A percentile compares a stretch with the other conserved stretches of the same genome.
These are phyloP conservation scores for Trichophyton simii DNA, from an alignment of 2,329 filamentous ascomycete species.

Conservation along the genomic window DNA sequence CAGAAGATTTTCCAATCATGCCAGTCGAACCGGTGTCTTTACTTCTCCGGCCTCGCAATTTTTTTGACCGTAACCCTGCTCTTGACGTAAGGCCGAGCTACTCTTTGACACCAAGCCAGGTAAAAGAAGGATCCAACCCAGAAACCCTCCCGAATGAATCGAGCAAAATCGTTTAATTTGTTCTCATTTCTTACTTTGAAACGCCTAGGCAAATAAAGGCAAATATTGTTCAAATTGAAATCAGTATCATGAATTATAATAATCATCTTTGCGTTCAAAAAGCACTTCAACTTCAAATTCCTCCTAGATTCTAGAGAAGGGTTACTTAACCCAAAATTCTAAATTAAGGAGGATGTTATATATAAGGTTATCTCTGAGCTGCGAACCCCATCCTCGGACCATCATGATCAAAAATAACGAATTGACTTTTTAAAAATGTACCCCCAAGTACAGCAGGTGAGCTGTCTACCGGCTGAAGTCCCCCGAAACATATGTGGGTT, in stretches of 20 bases:
- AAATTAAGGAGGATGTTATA: no score
- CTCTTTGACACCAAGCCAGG: slow-evolving; percentile 57
- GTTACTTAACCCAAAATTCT: no score
- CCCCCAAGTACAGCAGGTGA: slow-evolving; percentile 46
- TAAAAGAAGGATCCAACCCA: slow-evolving; percentile 32
- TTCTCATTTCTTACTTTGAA: not conserved
- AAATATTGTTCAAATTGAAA: not conserved
- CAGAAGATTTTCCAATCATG: slow-evolving; percentile 90
- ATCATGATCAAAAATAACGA: slow-evolving; percentile 44
- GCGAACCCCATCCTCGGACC: slow-evolving; percentile 9
- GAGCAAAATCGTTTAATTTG: slow-evolving; percentile 26
- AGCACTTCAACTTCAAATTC: no score
- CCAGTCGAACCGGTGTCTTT: slow-evolving; percentile 74
- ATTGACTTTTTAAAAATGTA: slow-evolving; percentile 47
- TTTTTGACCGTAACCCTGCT: slow-evolving; percentile 67
- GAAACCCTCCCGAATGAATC: slow-evolving; percentile 25
- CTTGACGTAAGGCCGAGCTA: slow-evolving; percentile 71
- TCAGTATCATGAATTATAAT: not conserved
- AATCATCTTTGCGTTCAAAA: no score
- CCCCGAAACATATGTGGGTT: slow-evolving; percentile 43
- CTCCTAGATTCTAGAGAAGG: no score
- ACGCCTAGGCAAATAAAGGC: no score
- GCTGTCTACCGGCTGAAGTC: slow-evolving; percentile 45
- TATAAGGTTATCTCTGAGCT: not conserved
- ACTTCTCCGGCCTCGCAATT: slow-evolving; percentile 65